Evolutionary conservation across 2,329 filamentous ascomycete species (phyloP), one percentile per base, ranked within the genome.

Genomic region (Phyllosticta paracitricarpa): DNA sequence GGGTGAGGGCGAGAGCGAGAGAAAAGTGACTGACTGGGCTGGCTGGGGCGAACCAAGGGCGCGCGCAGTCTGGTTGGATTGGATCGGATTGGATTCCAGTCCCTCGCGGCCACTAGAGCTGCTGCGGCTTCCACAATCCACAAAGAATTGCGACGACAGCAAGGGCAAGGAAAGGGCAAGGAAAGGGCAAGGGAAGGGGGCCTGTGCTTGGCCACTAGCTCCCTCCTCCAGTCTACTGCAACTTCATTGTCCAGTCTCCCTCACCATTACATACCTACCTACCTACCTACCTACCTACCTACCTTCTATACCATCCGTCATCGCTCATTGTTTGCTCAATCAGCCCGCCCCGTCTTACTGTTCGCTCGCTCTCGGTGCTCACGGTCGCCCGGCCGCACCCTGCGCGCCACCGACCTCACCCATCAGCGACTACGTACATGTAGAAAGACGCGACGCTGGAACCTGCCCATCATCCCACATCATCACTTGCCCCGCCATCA

Each of bases 401-500:
- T 25, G 51, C 26, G 19, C 40, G 56, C 24, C 26, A 7, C 73
- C 72, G 12, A 72, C 64, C 24, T 19, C 25, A 28, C 28, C 12
- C 54, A 40, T 40, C 33, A 40, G 14, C 22, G 22, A 19, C 54
- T 51, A 22, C 19, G 19, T 22, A 22, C 19, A 22, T 22, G 19
- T 22, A 35, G 54, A 24, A 53, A 25, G 33, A 40, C 33, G 33
- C 28, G 28, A 7, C 28, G 28, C 28, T 30, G 2, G 28, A 30
- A 30, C 28, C 28, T 30, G 28, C 28, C 6, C 54, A 52, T 54
- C 57, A 26, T 28, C 48, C 17, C 69, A 70, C 25, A 66, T 40
- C 0, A 51, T 52, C 1, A 40, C 33, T 10, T 17, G 8, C 63
- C 25, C 51, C 33, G 67, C 64, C 8, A 70, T 64, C 75, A 94